Base-by-base conservation (phyloP, 306 rosid genomes). In the Carpinus fangiana region DNA sequence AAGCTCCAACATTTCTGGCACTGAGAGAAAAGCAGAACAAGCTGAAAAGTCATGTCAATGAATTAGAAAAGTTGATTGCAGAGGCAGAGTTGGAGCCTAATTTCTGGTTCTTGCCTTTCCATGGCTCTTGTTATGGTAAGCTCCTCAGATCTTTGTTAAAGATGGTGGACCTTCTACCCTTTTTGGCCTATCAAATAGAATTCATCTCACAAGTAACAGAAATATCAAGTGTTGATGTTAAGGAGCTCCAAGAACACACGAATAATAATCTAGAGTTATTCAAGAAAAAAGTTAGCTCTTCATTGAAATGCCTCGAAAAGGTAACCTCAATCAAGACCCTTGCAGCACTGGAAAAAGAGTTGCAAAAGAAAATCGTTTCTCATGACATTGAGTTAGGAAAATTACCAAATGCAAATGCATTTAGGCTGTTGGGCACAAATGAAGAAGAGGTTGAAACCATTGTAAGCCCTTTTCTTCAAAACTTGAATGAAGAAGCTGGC, bases 61-160 rank as follows among this genome's bases (percentile, higher is more conserved):
- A 80, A 28, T 57, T 94, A 34, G 82, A 85, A 68, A 75, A 75
- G 73, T 88, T 84, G 78, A 86, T 83, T 59, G 45, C 26, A 60
- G 97, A 89, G 83, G 95, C 98, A 16, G 81, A 86, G 73, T 13
- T 78, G 75, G 97, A 92, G 80, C 97, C 98, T 52, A 87, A 74
- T 80, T 92, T 92, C 82, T 92, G 97, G 92, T 92, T 92, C 86
- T 41, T 84, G 61, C 93, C 97, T 74, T 89, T 92, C 38, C 80
- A 86, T 28, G 77, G 84, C 74, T 75, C 74, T 26, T 76, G 89
- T 80, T 90, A 94, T 36, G 70, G 34, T 28, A 88, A 80, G 80
- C 82, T 91, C 50, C 65, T 88, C 47, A 81, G 77, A 67, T 92
- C 97, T 18, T 77, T 91, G 11, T 88, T 80, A 41, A 88, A 78